phyloP scores from a whole-genome alignment of 106 monocot genomes.

The Allium cepa region DNA sequence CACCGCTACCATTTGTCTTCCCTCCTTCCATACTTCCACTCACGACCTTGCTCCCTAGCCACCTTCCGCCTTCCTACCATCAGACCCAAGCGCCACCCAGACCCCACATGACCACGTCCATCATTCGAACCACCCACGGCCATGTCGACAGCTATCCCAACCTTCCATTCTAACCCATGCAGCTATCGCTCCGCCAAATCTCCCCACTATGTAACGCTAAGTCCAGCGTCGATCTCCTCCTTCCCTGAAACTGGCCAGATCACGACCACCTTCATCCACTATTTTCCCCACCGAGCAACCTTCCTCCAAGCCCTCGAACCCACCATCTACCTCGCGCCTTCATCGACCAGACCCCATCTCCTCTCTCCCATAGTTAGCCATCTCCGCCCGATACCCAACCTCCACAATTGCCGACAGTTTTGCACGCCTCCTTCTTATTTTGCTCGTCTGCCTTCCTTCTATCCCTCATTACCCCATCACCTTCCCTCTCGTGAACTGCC shows the following conservation, averaged over 20 bases:
- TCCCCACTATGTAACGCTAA: not conserved
- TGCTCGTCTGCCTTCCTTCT: not conserved
- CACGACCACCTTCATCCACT: not conserved
- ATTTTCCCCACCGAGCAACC: not conserved
- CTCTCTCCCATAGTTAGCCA: not conserved
- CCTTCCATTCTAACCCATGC: not conserved
- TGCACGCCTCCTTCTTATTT: too few species aligned
- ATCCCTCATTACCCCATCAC: not conserved
- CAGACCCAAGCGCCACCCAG: not conserved
- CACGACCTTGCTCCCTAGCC: not conserved
- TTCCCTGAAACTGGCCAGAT: not conserved
- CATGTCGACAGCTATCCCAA: not conserved
- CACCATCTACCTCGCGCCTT: not conserved
- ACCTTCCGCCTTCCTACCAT: not conserved
- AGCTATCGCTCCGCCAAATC: not conserved
- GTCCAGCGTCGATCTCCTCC: not conserved
- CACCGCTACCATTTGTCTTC: not conserved
- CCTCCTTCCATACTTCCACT: not conserved
- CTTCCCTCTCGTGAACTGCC: not conserved
- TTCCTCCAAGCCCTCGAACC: not conserved
- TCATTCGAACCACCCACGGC: not conserved
- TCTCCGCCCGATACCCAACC: too few species aligned
- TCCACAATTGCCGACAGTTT: too few species aligned
- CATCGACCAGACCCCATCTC: not conserved
- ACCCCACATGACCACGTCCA: not conserved